These are phyloP conservation scores for Acorus gramineus DNA, from an alignment of 106 monocot genomes.

Conservation along the genomic window DNA sequence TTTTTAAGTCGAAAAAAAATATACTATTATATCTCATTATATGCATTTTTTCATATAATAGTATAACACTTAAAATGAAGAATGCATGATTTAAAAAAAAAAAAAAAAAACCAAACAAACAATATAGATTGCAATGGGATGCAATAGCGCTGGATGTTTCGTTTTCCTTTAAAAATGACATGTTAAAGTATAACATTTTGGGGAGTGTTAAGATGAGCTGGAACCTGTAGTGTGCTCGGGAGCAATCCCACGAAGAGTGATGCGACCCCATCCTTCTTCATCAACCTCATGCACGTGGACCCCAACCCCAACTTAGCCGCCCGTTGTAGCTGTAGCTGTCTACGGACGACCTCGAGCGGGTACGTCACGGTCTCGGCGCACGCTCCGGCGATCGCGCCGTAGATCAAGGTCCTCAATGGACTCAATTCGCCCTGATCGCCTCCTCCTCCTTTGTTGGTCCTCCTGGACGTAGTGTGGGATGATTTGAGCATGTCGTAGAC, in stretches of 20 bases:
- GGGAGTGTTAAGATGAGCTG: not conserved
- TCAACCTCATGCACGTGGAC: constrained; percentile 13
- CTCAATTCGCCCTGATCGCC: constrained; percentile 16
- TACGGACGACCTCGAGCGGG: constrained; percentile 50
- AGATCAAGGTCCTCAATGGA: constrained; percentile 25
- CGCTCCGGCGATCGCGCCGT: constrained; percentile 49
- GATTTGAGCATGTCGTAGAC: constrained; percentile 49
- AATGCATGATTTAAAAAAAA: no score
- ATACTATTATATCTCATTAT: no score
- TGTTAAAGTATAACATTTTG: no score
- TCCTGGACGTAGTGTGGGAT: constrained; percentile 8
- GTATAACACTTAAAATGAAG: no score
- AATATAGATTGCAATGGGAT: no score
- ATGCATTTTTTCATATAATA: no score
- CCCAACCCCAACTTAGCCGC: constrained; percentile 16
- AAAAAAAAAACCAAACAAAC: no score
- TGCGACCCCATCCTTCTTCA: constrained; percentile 20
- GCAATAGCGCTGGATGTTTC: no score
- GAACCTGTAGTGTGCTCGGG: constrained; percentile 57
- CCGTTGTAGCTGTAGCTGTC: constrained; percentile 45
- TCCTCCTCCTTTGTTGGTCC: not conserved
- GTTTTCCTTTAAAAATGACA: no score
- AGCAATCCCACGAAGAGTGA: constrained; percentile 41
- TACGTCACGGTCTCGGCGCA: constrained; percentile 48
- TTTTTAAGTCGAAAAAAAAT: no score